Percentiles rank a stretch among this genome's conserved stretches.
Conservation (phyloP, 352 stramenopile species). For the Pythium pyrilobum region DNA sequence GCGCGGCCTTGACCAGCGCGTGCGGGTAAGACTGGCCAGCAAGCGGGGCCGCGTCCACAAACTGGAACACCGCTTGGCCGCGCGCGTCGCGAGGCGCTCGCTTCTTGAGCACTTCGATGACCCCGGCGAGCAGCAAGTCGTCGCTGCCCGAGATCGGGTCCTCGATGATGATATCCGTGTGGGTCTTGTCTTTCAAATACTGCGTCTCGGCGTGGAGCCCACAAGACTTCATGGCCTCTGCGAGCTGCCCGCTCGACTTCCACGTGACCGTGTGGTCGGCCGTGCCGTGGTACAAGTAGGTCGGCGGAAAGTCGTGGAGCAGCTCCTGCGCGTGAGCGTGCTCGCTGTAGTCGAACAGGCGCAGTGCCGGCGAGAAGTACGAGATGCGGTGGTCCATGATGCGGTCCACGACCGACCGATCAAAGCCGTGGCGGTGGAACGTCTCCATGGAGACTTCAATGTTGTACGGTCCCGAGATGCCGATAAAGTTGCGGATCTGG, state of each 20-base stretch:
- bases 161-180: constrained; percentile 93
- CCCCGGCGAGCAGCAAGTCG: constrained; percentile 49
- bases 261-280: constrained; percentile 57
- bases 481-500: constrained; percentile 76
- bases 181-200: constrained; percentile 80
- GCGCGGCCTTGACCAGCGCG: constrained; percentile 40
- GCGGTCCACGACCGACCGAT: constrained; percentile 60
- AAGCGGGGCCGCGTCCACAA: constrained; percentile 28
- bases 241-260: constrained; percentile 50
- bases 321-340: constrained; percentile 5
- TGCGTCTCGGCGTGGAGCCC: constrained; percentile 41
- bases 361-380: constrained; percentile 52
- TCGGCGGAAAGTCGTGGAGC: constrained; percentile 45
- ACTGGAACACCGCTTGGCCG: constrained; percentile 28
- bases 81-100: constrained; percentile 31
- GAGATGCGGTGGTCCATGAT: constrained; percentile 76
- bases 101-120: constrained; percentile 44
- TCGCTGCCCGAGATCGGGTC: constrained; percentile 58
- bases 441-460: constrained; percentile 65
- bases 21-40: constrained; percentile 39
- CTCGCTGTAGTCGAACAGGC: constrained; percentile 35
- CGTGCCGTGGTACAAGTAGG: constrained; percentile 64
- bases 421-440: constrained; percentile 83
- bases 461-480: constrained; percentile 87
- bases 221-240: constrained; percentile 36